A percentile compares a stretch with the other conserved stretches of the same genome.
Evolutionary conservation across 345 rosid genomes (phyloP).

Genomic region (Populus nigra): DNA sequence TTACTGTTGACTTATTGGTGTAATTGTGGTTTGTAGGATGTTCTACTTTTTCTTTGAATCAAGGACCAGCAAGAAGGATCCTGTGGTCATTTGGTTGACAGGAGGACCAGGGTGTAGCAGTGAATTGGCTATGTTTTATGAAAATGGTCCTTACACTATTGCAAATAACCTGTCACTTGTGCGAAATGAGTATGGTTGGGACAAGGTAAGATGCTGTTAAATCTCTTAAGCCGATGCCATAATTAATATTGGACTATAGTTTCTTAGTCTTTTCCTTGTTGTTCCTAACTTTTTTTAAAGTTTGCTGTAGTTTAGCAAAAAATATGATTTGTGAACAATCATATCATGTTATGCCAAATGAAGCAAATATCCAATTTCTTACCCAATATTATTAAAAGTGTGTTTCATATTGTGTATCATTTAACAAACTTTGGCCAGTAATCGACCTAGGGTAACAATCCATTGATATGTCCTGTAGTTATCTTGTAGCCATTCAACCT

Average conservation of each 20-base stretch:
- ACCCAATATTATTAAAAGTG: background rate
- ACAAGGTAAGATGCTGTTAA: conserved; percentile 43
- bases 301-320: background rate
- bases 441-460: background rate
- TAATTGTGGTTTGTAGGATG: conserved; percentile 46
- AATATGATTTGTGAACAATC: background rate
- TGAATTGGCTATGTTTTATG: conserved; percentile 96
- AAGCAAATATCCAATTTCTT: background rate
- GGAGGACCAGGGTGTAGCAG: conserved; percentile 99
- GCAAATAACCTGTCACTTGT: conserved; percentile 79
- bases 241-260: background rate
- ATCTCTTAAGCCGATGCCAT: background rate
- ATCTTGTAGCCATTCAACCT: background rate
- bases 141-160: conserved; percentile 89
- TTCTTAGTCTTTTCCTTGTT: background rate
- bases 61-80: conserved; percentile 67
- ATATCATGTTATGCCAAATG: background rate
- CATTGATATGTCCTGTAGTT: background rate
- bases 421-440: background rate
- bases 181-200: conserved; percentile 94
- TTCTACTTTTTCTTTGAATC: conserved; percentile 99
- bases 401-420: background rate
- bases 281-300: background rate
- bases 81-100: conserved; percentile 95
- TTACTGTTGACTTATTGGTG: conserved; percentile 16